Conservation (phyloP, 208 protist species). For the Leptomonas seymouri region DNA sequence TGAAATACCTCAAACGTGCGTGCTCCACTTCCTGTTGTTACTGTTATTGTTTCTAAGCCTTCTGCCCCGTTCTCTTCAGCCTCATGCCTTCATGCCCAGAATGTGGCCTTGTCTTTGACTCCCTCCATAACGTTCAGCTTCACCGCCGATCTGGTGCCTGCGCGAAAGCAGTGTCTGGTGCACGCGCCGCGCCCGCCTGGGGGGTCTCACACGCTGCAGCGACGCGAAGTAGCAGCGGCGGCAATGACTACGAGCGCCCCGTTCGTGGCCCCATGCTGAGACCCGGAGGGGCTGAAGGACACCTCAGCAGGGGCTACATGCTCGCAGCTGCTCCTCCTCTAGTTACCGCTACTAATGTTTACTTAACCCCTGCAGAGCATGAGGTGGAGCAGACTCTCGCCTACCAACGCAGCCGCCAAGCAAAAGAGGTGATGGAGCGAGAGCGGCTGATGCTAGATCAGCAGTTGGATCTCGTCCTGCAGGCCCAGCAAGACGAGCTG, state of each 20-base stretch:
- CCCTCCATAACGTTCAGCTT: conserved; percentile 33
- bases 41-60: no score
- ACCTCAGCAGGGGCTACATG: conserved; percentile 3
- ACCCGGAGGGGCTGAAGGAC: neutral
- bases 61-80: no score
- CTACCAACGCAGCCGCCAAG: conserved; percentile 39
- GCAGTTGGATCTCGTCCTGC: conserved; percentile 46
- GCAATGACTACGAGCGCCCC: conserved; percentile 8
- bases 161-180: neutral
- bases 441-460: conserved; percentile 47
- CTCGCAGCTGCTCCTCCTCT: conserved; percentile 11
- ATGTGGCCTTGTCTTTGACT: conserved; percentile 52
- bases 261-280: neutral
- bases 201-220: neutral
- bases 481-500: conserved; percentile 44
- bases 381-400: conserved; percentile 39
- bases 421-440: conserved; percentile 27
- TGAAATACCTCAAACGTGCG: no score
- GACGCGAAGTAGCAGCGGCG: neutral
- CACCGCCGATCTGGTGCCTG: conserved; percentile 35
- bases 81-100: conserved; percentile 51
- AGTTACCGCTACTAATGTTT: neutral
- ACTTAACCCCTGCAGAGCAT: conserved; percentile 20
- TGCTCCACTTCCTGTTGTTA: no score
- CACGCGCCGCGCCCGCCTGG: conserved; percentile 2